These are phyloP conservation scores for Musa beccarii DNA, from an alignment of 176 grass and related monocot species.

Conservation along the genomic window DNA sequence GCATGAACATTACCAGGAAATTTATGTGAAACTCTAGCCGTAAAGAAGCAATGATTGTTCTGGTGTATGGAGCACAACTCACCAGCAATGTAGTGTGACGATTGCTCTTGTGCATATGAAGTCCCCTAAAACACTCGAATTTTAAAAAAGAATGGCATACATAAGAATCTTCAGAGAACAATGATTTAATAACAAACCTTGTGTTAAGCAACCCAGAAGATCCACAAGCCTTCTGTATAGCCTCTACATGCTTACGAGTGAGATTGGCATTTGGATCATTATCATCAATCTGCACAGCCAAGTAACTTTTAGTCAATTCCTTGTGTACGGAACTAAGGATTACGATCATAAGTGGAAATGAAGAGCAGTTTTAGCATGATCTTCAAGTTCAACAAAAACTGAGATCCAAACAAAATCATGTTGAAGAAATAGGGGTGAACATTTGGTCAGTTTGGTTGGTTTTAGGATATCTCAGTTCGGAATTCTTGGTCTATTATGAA, in stretches of 20 bases:
- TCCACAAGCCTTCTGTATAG: slow-evolving; percentile 63
- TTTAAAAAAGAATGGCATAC: not conserved
- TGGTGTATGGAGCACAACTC: not conserved
- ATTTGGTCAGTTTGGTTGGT: no score
- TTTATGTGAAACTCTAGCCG: not conserved
- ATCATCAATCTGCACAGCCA: slow-evolving; percentile 3
- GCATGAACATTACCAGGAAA: not conserved
- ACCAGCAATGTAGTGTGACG: slow-evolving; percentile 6
- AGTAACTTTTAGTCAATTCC: not conserved
- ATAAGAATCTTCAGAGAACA: not conserved
- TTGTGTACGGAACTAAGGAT: no score
- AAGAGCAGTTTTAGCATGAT: no score
- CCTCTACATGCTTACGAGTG: slow-evolving; percentile 43
- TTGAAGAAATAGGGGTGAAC: no score
- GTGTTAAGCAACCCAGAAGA: slow-evolving; percentile 55
- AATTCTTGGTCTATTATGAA: no score
- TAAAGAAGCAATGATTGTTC: not conserved
- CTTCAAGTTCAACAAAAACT: no score
- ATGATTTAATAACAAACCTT: slow-evolving; percentile 34
- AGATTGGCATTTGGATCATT: slow-evolving; percentile 34
- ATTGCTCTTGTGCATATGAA: not conserved
- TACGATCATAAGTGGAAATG: no score
- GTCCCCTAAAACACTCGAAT: not conserved
- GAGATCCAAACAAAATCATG: no score
- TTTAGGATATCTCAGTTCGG: no score